A percentile compares a stretch with the other conserved stretches of the same genome.
phyloP scores from a whole-genome alignment of 305 asterid species.

The Fraxinus platypoda region DNA sequence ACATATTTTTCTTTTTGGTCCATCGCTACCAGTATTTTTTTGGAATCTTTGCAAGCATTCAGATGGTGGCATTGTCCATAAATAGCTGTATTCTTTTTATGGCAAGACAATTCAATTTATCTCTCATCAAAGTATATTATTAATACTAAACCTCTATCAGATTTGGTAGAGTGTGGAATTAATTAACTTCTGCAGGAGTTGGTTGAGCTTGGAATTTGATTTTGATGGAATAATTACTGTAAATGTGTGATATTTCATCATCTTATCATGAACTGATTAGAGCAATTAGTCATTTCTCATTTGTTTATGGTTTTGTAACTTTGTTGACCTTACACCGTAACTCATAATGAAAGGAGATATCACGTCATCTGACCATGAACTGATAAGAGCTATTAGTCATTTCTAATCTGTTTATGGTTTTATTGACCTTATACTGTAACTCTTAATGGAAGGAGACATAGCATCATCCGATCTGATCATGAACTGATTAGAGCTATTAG shows the following conservation, averaged over 20 bases:
- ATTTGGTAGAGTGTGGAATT: not conserved
- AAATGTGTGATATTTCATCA: not conserved
- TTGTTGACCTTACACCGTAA: not conserved
- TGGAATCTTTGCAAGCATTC: not conserved
- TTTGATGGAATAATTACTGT: not conserved
- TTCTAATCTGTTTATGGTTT: not conserved
- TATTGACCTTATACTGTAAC: not conserved
- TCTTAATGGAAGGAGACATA: not conserved
- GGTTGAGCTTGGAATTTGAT: not conserved
- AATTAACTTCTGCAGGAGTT: not conserved
- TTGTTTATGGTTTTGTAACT: not conserved
- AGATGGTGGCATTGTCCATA: not conserved
- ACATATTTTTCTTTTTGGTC: not conserved
- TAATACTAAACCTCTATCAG: not conserved
- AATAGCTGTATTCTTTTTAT: not conserved
- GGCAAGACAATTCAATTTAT: not conserved
- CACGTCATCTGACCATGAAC: not conserved
- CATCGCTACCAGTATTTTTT: not conserved
- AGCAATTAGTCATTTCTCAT: not conserved
- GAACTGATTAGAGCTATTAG: not conserved
- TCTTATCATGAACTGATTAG: not conserved
- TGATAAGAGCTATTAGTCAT: not conserved
- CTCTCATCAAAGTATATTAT: not conserved
- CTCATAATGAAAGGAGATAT: not conserved
- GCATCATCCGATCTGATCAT: not conserved